A percentile compares a stretch with the other conserved stretches of the same genome.
These are phyloP conservation scores for Nemania serpens DNA, from an alignment of 2,329 filamentous ascomycete genomes.

Conservation along the genomic window DNA sequence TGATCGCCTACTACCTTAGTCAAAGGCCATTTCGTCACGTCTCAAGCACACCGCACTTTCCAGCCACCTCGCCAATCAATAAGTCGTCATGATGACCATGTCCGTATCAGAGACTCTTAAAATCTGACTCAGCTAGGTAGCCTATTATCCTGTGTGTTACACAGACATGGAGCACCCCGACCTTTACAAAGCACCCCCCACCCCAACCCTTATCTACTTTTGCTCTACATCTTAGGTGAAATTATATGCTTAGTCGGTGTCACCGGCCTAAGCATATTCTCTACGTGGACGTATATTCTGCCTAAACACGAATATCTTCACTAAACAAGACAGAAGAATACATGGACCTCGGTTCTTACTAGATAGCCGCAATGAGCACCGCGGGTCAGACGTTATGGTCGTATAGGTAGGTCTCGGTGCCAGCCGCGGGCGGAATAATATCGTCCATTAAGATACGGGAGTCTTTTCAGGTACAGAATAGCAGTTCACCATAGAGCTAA, in stretches of 20 bases:
- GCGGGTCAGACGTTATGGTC: neutral
- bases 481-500: too few species aligned
- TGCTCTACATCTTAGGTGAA: neutral
- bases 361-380: slow-evolving; percentile 3
- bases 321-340: neutral
- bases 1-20: neutral
- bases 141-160: slow-evolving; percentile 6
- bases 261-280: neutral
- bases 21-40: slow-evolving; percentile 14
- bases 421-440: neutral
- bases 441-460: neutral
- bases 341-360: neutral
- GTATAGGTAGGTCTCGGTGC: neutral
- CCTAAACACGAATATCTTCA: neutral
- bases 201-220: slow-evolving; percentile 13
- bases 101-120: slow-evolving; percentile 11
- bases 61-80: slow-evolving; percentile 19
- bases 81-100: neutral
- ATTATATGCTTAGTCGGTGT: slow-evolving; percentile 5
- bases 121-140: slow-evolving; percentile 29
- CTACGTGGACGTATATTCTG: neutral
- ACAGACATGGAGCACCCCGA: neutral
- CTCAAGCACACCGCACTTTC: slow-evolving; percentile 28
- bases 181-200: neutral
- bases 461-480: neutral